These are phyloP conservation scores for Xylariaceae sp. DNA, from an alignment of 2,329 filamentous ascomycete species.

Conservation along the genomic window DNA sequence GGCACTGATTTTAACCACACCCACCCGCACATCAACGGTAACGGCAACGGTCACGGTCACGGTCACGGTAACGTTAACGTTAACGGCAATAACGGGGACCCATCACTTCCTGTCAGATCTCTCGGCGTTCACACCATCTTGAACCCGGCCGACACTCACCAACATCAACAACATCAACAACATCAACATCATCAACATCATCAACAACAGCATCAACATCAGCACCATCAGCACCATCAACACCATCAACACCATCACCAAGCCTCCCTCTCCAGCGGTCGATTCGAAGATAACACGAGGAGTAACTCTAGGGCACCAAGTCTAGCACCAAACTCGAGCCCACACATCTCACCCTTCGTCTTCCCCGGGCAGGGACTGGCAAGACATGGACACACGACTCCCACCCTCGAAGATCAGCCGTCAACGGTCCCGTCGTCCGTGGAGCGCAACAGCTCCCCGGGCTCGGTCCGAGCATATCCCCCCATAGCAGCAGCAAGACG, in stretches of 20 bases:
- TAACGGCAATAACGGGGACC: conserved; percentile 18
- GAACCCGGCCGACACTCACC: conserved; percentile 37
- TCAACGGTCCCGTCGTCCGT: conserved; percentile 25
- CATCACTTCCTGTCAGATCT: conserved; percentile 31
- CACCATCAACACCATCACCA: too few species aligned
- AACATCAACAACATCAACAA: background rate
- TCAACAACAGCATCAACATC: too few species aligned
- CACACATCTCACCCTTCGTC: conserved; percentile 21
- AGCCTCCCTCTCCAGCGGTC: conserved; percentile 12
- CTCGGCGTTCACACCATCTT: conserved; percentile 41
- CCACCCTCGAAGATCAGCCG: conserved; percentile 20
- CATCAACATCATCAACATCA: too few species aligned
- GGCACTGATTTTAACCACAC: conserved; percentile 24
- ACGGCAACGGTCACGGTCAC: too few species aligned
- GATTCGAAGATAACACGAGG: conserved; percentile 15
- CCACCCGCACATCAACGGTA: conserved; percentile 26
- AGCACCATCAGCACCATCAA: too few species aligned
- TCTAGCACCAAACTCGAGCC: conserved; percentile 24
- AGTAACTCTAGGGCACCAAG: conserved; percentile 15
- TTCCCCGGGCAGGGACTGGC: conserved; percentile 22
- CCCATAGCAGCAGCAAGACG: conserved; percentile 37
- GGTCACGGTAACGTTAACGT: too few species aligned
- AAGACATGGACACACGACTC: conserved; percentile 22
- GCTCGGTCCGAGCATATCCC: conserved; percentile 28
- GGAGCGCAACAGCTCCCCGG: conserved; percentile 32